These are phyloP conservation scores for Jamesozyma jinghongensis DNA, from an alignment of 805 yeast species.

Conservation along the genomic window DNA sequence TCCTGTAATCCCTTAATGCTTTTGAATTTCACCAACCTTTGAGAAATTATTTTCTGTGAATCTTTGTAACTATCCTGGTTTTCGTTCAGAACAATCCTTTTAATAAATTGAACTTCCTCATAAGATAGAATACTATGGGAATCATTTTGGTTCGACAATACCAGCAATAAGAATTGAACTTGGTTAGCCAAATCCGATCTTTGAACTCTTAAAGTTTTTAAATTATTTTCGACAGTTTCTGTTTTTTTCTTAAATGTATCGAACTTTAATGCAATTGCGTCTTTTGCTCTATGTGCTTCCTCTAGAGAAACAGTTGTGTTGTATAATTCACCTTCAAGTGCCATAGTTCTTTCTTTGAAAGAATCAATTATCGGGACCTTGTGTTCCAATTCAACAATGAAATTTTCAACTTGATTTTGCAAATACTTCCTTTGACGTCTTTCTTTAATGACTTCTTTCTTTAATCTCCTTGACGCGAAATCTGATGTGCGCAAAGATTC, in stretches of 20 bases:
- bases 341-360: constrained; percentile 49
- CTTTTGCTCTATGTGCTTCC: constrained; percentile 41
- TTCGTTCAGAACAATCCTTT: constrained; percentile 36
- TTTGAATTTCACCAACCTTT: constrained; percentile 63
- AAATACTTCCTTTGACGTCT: constrained; percentile 60
- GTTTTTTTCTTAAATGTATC: constrained; percentile 16
- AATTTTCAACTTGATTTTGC: constrained; percentile 58
- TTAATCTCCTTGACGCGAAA: constrained; percentile 32
- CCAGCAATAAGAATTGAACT: constrained; percentile 61
- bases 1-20: constrained; percentile 58
- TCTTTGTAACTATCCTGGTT: constrained; percentile 41
- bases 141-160: constrained; percentile 39
- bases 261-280: constrained; percentile 27
- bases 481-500: too few species aligned
- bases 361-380: constrained; percentile 69
- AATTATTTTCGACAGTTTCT: constrained; percentile 29
- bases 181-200: constrained; percentile 73
- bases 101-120: constrained; percentile 57
- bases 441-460: constrained; percentile 60
- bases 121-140: constrained; percentile 53
- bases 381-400: constrained; percentile 67
- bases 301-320: constrained; percentile 50
- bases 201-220: constrained; percentile 42
- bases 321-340: constrained; percentile 46
- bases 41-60: constrained; percentile 62